Conservation (phyloP, 768 basidiomycete genomes). For the Mycena vitilis region DNA sequence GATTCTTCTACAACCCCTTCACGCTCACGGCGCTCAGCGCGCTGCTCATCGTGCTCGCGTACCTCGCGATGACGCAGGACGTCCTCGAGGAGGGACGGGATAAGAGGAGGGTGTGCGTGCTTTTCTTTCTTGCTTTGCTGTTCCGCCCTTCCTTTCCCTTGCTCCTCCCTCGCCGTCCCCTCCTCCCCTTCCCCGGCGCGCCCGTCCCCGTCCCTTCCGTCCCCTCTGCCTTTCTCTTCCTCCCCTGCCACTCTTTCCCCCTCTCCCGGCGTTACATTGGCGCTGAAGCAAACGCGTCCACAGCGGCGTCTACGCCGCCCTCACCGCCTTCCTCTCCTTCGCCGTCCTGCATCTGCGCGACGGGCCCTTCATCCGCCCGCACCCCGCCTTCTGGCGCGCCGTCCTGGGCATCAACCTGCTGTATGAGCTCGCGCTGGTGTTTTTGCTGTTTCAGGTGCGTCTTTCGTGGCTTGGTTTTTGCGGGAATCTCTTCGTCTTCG, state of each 20-base stretch:
- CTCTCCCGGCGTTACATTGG: too few species aligned
- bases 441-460: too few species aligned
- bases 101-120: conserved; percentile 87
- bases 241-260: conserved; percentile 16
- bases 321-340: conserved; percentile 81
- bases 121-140: too few species aligned
- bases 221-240: conserved; percentile 26
- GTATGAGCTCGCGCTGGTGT: conserved; percentile 86
- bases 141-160: too few species aligned
- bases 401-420: conserved; percentile 85
- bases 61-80: conserved; percentile 86
- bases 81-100: conserved; percentile 87
- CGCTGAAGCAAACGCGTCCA: too few species aligned
- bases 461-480: too few species aligned
- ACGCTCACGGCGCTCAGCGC: conserved; percentile 79
- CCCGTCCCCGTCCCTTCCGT: not conserved
- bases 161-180: too few species aligned
- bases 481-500: too few species aligned
- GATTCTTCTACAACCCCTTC: conserved; percentile 89
- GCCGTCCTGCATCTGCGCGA: conserved; percentile 92
- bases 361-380: conserved; percentile 89
- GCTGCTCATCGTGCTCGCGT: conserved; percentile 77
- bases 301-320: conserved; percentile 83
- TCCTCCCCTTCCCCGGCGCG: too few species aligned
- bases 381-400: conserved; percentile 88